Conservation (phyloP, 176 grass and related monocot genomes). For the Metroxylon sagu region DNA sequence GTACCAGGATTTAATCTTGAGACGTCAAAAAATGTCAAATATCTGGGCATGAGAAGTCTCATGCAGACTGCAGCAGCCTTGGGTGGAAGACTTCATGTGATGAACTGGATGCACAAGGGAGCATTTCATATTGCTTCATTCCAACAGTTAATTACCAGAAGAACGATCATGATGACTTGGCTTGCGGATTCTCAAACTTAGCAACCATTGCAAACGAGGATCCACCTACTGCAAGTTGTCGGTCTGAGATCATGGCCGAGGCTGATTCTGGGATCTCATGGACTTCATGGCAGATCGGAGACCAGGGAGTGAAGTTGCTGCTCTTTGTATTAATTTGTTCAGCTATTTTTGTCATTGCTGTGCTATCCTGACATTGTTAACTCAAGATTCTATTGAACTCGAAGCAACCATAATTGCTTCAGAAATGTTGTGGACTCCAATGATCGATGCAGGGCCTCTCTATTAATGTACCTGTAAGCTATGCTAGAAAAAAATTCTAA, state of each 20-base stretch:
- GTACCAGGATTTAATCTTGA: too few relatives aligned
- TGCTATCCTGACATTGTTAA: background rate
- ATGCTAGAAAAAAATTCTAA: too few relatives aligned
- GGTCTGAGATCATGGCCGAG: conserved; percentile 77
- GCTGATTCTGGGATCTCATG: conserved; percentile 55
- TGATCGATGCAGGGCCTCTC: too few relatives aligned
- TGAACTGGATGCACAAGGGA: conserved; percentile 48
- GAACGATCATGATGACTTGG: conserved; percentile 92
- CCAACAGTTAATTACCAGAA: conserved; percentile 88
- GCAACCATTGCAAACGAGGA: conserved; percentile 70
- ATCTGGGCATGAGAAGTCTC: conserved; percentile 58
- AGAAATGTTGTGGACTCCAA: too few relatives aligned
- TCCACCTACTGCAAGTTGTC: conserved; percentile 73
- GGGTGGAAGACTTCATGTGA: conserved; percentile 85
- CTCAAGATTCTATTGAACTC: too few relatives aligned
- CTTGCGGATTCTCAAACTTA: conserved; percentile 68
- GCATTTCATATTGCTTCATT: conserved; percentile 61
- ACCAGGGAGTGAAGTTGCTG: conserved; percentile 17
- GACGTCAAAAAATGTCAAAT: background rate
- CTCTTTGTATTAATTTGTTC: conserved; percentile 25
- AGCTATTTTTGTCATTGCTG: conserved; percentile 26
- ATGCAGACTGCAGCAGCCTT: conserved; percentile 80
- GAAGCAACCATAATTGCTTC: too few relatives aligned
- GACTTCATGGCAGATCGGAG: conserved; percentile 19
- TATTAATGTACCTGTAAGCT: too few relatives aligned